Base-by-base conservation (phyloP, 2,329 filamentous ascomycete species). In the Chrysoporthe austroafricana region DNA sequence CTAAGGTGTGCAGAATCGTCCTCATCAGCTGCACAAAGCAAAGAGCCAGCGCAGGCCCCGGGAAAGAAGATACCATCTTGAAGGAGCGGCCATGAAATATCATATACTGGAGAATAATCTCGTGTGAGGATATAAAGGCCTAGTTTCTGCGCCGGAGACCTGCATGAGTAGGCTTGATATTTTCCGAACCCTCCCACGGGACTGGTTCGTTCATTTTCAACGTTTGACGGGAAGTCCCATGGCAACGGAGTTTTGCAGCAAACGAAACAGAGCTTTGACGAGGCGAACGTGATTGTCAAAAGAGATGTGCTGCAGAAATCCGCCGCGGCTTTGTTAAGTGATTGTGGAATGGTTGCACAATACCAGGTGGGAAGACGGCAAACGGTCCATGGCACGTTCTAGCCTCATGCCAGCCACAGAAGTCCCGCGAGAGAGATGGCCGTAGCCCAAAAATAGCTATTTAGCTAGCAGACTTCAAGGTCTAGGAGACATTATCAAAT, bases 321-420 rank as follows among this genome's bases (percentile, higher is more conserved):
- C 63, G 63, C 43, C 21, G 43, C 26, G 7, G 16, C 26, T 21
- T 43, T 58, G 26, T 16, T 52, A 18, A n/a, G 16, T 60, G 63
- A 65, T 65, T 65, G 63, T 65, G 43, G n/a, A n/a, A 11, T 21
- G 44, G 46, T 11, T 21, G 54, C 32, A 65, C 63, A 65, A 65
- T 65, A 52, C 13, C 32, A 65, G 32, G 6, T 16, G 54, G 34
- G 6, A 18, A 43, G 46, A 60, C 56, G 52, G 52, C 26, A 7
- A 64, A 42, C 62, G 18, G 39, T n/a, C 14, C 36, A 6, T 63
- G 14, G 46, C 34, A 36, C 42, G 11, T n/a, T 63, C 16, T 64
- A n/a, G 52, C 6, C n/a, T 5, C 44, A 11, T 1, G 16, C 1
- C 9, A 34, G 60, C 39, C 46, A 62, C 46, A 42, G n/a, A 62